Base-by-base conservation (phyloP, 163 green algal genomes). In the Smithsoniella earleae region DNA sequence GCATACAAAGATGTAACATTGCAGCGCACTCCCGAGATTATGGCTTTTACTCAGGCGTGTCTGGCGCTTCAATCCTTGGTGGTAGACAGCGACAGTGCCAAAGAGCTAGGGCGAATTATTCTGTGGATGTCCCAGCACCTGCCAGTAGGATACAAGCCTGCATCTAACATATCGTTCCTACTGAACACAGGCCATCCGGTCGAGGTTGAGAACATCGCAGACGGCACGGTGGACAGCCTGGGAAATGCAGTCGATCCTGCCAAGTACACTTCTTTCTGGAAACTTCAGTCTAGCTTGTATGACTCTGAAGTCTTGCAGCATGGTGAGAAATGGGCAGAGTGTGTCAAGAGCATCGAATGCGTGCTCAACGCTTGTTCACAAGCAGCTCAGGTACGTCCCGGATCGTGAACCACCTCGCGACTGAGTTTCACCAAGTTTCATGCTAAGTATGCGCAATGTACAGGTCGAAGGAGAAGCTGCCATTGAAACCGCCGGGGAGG, bases 121-220 rank as follows among this genome's bases (percentile, higher is more conserved):
- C 58, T 30, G 5, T 69, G 58, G 58, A 69, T 69, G 58, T 34
- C 43, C n/a, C 38, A 69, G 58, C 58, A 69, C 43, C 16, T 69
- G n/a, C 58, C 58, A 28, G 25, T 25, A 22, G 25, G n/a, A 34
- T 69, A 69, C 58, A 69, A 69, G 25, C 58, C 58, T 10, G 58
- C 58, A 43, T 3, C 34, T 18, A 69, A 69, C 34, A 36, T 69
- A 16, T 30, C 6, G 58, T 34, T 43, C 25, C 22, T 25, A 20
- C 16, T 69, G 6, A 69, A 69, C 58, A 43, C 34, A n/a, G 18
- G 30, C 10, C 58, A 69, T 13, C 58, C 58, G 20, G 58, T 69
- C 20, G 43, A 34, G 18, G 34, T 69, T 40, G 58, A 30, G n/a
- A 13, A 30, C 6, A 13, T 69, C 22, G 8, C 58, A 28, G 25